phyloP scores from a whole-genome alignment of 352 stramenopile genomes.

The Globisporangium parvum region DNA sequence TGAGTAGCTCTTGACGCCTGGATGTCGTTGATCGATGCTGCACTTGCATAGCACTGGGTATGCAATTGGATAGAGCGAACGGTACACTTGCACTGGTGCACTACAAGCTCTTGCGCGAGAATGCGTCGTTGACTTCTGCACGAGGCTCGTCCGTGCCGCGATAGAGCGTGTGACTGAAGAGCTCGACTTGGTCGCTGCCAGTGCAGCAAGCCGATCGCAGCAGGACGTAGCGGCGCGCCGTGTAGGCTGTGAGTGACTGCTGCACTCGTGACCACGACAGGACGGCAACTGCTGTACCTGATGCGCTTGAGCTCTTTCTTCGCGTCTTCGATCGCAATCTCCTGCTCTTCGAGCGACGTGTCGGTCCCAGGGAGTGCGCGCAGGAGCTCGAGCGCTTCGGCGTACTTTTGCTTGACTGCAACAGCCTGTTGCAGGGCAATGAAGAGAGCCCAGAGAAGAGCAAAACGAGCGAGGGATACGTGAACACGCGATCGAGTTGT shows the following conservation, averaged over 20 bases:
- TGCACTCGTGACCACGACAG: constrained; percentile 2
- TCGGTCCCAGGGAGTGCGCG: constrained; percentile 67
- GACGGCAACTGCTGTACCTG: constrained; percentile 29
- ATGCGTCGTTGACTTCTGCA: constrained; percentile 80
- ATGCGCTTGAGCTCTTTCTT: constrained; percentile 75
- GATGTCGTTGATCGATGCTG: too few relatives aligned
- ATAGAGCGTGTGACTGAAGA: constrained; percentile 85
- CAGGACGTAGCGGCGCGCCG: too few relatives aligned
- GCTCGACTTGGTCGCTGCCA: constrained; percentile 64
- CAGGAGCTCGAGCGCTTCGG: constrained; percentile 55
- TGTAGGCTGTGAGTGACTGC: background rate
- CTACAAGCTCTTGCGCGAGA: constrained; percentile 74
- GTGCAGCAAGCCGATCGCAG: background rate
- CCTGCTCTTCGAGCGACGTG: constrained; percentile 74
- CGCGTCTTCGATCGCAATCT: constrained; percentile 55
- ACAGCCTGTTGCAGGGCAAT: constrained; percentile 32
- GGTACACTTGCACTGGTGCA: background rate
- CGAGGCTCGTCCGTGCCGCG: constrained; percentile 77
- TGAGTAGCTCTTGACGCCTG: background rate
- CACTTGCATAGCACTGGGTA: background rate
- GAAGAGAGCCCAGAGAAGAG: too few relatives aligned
- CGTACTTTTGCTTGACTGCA: constrained; percentile 73
- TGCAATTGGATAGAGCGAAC: background rate
- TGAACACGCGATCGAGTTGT: background rate
- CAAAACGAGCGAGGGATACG: background rate